A percentile compares a stretch with the other conserved stretches of the same genome.
phyloP scores from a whole-genome alignment of 208 protist species.

The Paratrypanosoma confusum region DNA sequence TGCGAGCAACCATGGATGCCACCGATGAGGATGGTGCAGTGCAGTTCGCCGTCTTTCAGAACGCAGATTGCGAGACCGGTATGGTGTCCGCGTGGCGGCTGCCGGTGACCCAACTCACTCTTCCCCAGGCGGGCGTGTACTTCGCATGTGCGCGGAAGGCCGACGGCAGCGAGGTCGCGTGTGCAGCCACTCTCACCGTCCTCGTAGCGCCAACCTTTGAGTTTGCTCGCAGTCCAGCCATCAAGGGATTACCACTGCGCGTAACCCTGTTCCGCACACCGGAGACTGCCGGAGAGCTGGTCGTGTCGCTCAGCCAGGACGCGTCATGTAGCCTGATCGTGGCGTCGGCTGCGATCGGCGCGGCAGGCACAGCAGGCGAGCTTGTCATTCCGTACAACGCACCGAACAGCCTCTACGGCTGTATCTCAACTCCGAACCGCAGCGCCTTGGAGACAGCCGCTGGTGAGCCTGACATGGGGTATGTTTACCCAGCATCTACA shows the following conservation, averaged over 20 bases:
- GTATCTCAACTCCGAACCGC: constrained; percentile 37
- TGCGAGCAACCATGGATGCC: constrained; percentile 39
- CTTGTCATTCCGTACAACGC: constrained; percentile 32
- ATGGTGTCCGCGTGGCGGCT: too few relatives aligned
- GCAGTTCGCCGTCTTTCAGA: too few relatives aligned
- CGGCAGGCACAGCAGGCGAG: constrained; percentile 13
- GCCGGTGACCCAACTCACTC: too few relatives aligned
- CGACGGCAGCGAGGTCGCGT: constrained; percentile 1
- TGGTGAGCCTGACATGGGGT: constrained; percentile 8
- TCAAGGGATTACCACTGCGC: constrained; percentile 32
- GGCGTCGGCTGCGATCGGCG: constrained; percentile 19
- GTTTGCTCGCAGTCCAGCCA: constrained; percentile 16
- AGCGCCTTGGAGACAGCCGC: background rate
- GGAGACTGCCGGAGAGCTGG: too few relatives aligned
- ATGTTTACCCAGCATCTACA: constrained; percentile 20
- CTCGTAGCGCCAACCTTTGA: constrained; percentile 16
- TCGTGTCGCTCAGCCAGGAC: too few relatives aligned
- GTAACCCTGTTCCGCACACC: constrained; percentile 30
- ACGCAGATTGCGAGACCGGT: too few relatives aligned
- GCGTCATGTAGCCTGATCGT: too few relatives aligned
- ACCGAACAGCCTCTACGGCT: constrained; percentile 17
- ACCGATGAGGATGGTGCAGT: constrained; percentile 1
- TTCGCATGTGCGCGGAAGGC: constrained; percentile 43
- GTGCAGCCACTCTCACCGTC: constrained; percentile 31
- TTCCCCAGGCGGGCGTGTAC: constrained; percentile 29